Evolutionary conservation across 768 basidiomycete species (phyloP).

Genomic region (Naganishia kalamii): DNA sequence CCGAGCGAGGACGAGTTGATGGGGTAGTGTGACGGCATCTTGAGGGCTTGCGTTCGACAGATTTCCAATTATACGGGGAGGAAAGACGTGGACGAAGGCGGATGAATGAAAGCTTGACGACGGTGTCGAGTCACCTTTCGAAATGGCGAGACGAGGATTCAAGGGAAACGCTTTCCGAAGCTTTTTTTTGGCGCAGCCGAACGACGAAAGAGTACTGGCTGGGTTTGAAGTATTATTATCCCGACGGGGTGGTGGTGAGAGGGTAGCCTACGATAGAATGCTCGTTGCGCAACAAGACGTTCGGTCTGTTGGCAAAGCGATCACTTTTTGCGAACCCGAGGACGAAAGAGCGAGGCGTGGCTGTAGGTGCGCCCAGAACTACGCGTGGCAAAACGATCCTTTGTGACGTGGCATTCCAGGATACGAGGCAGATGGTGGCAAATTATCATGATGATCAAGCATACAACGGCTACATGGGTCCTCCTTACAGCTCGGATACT

Average conservation of each 20-base stretch:
- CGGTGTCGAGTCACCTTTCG: neutral
- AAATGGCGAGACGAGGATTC: neutral
- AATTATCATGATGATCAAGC: neutral
- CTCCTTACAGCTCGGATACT: neutral
- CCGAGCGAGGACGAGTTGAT: slow-evolving; percentile 19
- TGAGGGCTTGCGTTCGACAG: neutral
- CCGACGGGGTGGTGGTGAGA: no score
- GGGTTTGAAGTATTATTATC: no score
- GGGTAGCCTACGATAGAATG: no score
- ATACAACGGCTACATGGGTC: neutral
- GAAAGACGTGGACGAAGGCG: neutral
- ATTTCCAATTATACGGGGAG: neutral
- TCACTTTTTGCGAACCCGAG: no score
- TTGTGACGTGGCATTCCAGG: no score
- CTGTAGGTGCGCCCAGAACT: no score
- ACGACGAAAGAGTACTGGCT: neutral
- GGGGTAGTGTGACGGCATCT: slow-evolving; percentile 10
- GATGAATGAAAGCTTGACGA: no score
- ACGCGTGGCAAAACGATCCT: no score
- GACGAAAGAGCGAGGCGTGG: no score
- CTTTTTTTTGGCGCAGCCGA: neutral
- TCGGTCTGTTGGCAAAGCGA: no score
- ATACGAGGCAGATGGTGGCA: no score
- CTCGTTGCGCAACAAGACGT: no score
- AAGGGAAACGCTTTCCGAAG: neutral